Percentiles rank a stretch among this genome's conserved stretches.
These are phyloP conservation scores for Tympanopsis confertula DNA, from an alignment of 2,329 filamentous ascomycete species.

Conservation along the genomic window DNA sequence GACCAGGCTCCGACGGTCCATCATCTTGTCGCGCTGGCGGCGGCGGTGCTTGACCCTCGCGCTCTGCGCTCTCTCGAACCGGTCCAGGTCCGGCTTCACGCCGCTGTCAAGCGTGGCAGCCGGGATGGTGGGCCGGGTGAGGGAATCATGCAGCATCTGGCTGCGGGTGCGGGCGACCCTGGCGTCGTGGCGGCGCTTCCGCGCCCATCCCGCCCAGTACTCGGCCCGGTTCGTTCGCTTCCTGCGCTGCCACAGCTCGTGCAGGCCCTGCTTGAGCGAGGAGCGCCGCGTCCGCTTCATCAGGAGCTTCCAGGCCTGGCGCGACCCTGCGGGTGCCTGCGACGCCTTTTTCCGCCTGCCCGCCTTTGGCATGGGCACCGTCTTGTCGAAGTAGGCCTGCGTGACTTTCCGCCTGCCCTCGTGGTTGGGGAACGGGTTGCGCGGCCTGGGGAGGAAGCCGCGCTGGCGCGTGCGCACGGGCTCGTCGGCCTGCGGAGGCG, in stretches of 20 bases:
- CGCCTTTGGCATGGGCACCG: conserved; percentile 42
- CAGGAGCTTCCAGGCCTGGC: conserved; percentile 52
- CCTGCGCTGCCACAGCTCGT: conserved; percentile 59
- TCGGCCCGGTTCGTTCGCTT: conserved; percentile 23
- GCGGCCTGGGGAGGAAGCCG: conserved; percentile 73
- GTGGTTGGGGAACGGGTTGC: conserved; percentile 58
- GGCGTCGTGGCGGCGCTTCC: conserved; percentile 30
- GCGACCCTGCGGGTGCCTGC: conserved; percentile 17
- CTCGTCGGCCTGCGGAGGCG: conserved; percentile 15
- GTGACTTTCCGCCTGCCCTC: conserved; percentile 49
- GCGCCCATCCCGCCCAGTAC: conserved; percentile 30
- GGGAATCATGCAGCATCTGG: conserved; percentile 65
- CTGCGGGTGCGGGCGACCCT: conserved; percentile 56
- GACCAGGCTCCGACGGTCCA: conserved; percentile 56
- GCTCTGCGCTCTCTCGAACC: conserved; percentile 38
- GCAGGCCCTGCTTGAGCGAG: conserved; percentile 62
- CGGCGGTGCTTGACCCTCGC: conserved; percentile 25
- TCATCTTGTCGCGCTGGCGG: conserved; percentile 35
- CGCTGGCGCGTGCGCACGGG: conserved; percentile 39
- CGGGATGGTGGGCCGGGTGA: conserved; percentile 60
- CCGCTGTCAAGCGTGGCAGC: conserved; percentile 35
- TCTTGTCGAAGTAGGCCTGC: conserved; percentile 45
- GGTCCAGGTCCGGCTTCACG: conserved; percentile 48
- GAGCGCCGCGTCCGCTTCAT: conserved; percentile 62
- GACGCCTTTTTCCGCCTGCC: conserved; percentile 19